Evolutionary conservation across 1,139 yeast species (phyloP), one percentile per base, ranked within the genome.

Genomic region (Magnusiomyces sp.): DNA sequence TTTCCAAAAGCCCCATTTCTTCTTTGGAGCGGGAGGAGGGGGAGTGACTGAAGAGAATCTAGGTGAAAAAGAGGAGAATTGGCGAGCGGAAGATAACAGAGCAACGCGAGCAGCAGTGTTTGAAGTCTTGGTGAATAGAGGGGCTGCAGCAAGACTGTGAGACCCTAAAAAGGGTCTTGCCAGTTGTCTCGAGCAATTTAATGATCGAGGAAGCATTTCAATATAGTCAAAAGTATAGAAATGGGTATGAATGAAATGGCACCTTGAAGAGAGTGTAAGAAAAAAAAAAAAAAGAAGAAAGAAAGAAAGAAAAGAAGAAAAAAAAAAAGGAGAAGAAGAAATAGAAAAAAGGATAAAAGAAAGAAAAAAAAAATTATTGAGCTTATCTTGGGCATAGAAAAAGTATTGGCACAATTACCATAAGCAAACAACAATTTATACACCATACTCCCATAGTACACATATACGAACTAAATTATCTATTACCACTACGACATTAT

Each of bases 1-100:
- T 46, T 54, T 56, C 57, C 60, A 62, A 55, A 63, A 59, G 29
- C 62, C 58, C 59, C 58, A 54, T 34, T 47, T 16, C 41, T 43
- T 29, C 17, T 29, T 27, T 16, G 27, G 38, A 16, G 16, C 20
- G 5, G 45, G 45, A 20, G 27, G 42, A 39, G 42, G 43, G 9
- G 13, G 29, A 23, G 29, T 10, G 40, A n/a, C 5, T 37, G 40
- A 20, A 17, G 11, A 3, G 19, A 37, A 20, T 11, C 17, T 20
- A 37, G 20, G 9, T 37, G 40, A n/a, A 17, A n/a, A 16, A 5
- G 38, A 34, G 9, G 40, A 14, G 40, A 17, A 37, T 11, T 37
- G 40, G 19, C 17, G 40, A n/a, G 40, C 17, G 19, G 40, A 20
- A 37, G 17, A 16, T 37, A 20, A 17, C 16, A 9, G 19, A n/a